These are phyloP conservation scores for Terana coerulea DNA, from an alignment of 768 basidiomycete species.

Conservation along the genomic window DNA sequence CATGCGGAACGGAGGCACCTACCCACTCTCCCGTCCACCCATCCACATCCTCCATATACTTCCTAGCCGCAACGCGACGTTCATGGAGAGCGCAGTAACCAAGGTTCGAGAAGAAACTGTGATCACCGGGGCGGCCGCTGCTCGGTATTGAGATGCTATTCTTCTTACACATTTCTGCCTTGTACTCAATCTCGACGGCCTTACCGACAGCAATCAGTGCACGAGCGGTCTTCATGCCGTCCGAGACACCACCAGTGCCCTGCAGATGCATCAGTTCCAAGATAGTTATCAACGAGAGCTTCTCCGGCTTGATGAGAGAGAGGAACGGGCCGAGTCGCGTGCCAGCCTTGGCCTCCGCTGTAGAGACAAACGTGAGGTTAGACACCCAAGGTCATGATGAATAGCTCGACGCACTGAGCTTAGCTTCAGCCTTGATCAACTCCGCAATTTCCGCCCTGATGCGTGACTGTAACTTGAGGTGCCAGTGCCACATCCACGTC, in stretches of 20 bases:
- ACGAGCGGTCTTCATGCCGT: constrained; percentile 88
- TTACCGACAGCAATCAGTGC: constrained; percentile 77
- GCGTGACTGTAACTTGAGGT: constrained; percentile 49
- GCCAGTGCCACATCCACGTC: constrained; percentile 88
- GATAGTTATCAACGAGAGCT: constrained; percentile 84
- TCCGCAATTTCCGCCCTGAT: constrained; percentile 48
- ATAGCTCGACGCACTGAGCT: constrained; percentile 23
- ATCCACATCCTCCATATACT: constrained; percentile 61
- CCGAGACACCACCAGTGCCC: constrained; percentile 68
- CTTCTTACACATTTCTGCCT: constrained; percentile 72
- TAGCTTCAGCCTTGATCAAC: constrained; percentile 37
- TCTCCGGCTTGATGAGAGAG: constrained; percentile 67
- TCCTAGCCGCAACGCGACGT: constrained; percentile 62
- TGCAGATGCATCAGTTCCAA: constrained; percentile 83
- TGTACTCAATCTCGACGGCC: constrained; percentile 88
- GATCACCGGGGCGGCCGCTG: constrained; percentile 21
- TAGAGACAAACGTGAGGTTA: background rate
- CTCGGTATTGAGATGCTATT: constrained; percentile 44
- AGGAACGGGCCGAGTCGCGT: constrained; percentile 64
- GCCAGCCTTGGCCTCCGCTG: constrained; percentile 10
- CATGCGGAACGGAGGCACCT: no score
- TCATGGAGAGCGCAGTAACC: constrained; percentile 62
- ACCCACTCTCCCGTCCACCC: constrained; percentile 82
- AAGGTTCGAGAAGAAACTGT: constrained; percentile 51
- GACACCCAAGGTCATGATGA: background rate